Conservation (phyloP, 768 basidiomycete genomes). For the Mycena galericulata region DNA sequence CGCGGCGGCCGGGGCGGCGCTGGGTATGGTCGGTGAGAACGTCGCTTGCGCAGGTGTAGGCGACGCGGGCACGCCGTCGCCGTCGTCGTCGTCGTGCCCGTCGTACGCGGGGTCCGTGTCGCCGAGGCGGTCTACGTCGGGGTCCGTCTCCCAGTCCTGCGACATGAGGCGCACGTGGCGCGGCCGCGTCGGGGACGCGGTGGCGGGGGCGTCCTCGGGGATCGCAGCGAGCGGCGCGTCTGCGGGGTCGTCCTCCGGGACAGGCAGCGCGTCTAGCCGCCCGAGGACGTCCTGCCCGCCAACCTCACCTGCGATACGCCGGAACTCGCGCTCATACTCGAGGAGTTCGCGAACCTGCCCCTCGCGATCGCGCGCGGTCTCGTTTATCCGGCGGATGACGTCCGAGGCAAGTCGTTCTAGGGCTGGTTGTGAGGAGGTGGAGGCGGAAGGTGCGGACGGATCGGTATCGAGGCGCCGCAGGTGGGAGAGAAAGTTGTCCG, state of each 20-base stretch:
- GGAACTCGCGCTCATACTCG: constrained; percentile 84
- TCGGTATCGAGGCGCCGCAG: constrained; percentile 78
- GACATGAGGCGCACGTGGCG: constrained; percentile 44
- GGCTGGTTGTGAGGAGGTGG: constrained; percentile 50
- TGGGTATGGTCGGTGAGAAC: constrained; percentile 52
- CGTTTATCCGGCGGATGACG: constrained; percentile 82
- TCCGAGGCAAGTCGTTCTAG: constrained; percentile 82
- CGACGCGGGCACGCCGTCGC: constrained; percentile 58
- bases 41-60: constrained; percentile 67
- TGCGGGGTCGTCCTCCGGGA: constrained; percentile 46
- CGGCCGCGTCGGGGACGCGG: constrained; percentile 19
- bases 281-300: constrained; percentile 82
- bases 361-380: constrained; percentile 81
- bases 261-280: constrained; percentile 71
- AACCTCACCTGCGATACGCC: constrained; percentile 80
- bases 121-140: constrained; percentile 59
- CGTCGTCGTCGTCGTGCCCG: constrained; percentile 54
- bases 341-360: constrained; percentile 83
- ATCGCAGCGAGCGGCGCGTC: constrained; percentile 30
- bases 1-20: not conserved
- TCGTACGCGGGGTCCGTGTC: constrained; percentile 44
- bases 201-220: constrained; percentile 10
- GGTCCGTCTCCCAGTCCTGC: constrained; percentile 74
- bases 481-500: constrained; percentile 80
- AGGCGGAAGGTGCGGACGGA: constrained; percentile 47